These are phyloP conservation scores for Diaporthe sp. DNA, from an alignment of 2,329 filamentous ascomycete species.

Conservation along the genomic window DNA sequence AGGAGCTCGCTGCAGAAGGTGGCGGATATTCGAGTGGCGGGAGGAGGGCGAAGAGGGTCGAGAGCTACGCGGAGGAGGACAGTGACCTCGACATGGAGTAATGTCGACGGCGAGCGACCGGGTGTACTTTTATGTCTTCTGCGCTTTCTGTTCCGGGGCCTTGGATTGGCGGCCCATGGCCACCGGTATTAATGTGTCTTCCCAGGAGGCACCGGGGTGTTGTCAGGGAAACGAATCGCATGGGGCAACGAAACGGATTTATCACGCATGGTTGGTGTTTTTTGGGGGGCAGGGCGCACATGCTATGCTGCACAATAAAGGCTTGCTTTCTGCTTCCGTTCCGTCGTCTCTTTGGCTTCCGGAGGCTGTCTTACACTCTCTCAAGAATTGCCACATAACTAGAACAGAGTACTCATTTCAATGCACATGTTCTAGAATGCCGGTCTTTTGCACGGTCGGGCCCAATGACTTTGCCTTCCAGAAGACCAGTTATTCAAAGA, in stretches of 20 bases:
- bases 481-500: too few species aligned
- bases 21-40: constrained; percentile 1
- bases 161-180: background rate
- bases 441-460: background rate
- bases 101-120: background rate
- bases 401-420: constrained; percentile 8
- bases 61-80: constrained; percentile 56
- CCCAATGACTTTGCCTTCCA: background rate
- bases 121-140: constrained; percentile 13
- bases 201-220: background rate
- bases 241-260: constrained; percentile 3
- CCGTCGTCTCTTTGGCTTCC: background rate
- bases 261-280: constrained; percentile 40
- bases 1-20: constrained; percentile 44
- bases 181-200: background rate
- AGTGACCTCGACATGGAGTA: constrained; percentile 50
- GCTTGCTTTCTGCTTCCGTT: constrained; percentile 10
- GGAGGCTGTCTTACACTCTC: background rate
- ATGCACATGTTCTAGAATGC: constrained; percentile 11
- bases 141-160: background rate
- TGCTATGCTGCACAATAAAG: constrained; percentile 20
- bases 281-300: background rate
- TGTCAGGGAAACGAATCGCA: constrained; percentile 11
- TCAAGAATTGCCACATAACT: constrained; percentile 4
- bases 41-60: constrained; percentile 48